Conservation (phyloP, 1,139 yeast species). For the Blastobotrys elegans region DNA sequence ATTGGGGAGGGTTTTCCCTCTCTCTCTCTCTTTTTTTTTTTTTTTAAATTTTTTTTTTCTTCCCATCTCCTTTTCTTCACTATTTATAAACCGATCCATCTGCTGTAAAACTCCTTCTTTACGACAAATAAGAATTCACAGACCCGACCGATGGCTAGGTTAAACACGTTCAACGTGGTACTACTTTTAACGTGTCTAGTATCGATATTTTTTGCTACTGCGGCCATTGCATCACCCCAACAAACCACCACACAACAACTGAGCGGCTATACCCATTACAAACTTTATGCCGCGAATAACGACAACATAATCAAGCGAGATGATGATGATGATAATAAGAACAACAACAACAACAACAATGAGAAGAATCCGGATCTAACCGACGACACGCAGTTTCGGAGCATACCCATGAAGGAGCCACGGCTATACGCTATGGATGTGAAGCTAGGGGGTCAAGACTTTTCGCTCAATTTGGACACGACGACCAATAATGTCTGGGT, state of each 20-base stretch:
- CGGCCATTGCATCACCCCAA: neutral
- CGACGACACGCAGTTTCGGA: neutral
- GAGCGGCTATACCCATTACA: neutral
- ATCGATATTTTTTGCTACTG: neutral
- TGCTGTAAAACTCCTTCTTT: neutral
- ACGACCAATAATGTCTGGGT: conserved; percentile 19
- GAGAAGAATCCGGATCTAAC: neutral
- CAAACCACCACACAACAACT: neutral
- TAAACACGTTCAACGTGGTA: neutral
- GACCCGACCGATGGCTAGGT: neutral
- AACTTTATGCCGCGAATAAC: neutral
- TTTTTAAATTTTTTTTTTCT: no score
- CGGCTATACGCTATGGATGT: neutral
- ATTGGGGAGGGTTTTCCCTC: no score
- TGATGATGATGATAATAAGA: neutral
- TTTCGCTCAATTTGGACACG: conserved; percentile 20
- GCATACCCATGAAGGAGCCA: neutral
- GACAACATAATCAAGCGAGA: neutral
- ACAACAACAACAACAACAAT: neutral
- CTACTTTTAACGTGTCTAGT: neutral
- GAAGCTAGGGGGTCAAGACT: conserved; percentile 15
- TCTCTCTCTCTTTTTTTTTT: no score
- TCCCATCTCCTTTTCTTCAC: no score
- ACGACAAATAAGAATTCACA: neutral
- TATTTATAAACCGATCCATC: no score